Conservation (phyloP, 2,329 filamentous ascomycete species). For the Gnomoniopsis sp. region DNA sequence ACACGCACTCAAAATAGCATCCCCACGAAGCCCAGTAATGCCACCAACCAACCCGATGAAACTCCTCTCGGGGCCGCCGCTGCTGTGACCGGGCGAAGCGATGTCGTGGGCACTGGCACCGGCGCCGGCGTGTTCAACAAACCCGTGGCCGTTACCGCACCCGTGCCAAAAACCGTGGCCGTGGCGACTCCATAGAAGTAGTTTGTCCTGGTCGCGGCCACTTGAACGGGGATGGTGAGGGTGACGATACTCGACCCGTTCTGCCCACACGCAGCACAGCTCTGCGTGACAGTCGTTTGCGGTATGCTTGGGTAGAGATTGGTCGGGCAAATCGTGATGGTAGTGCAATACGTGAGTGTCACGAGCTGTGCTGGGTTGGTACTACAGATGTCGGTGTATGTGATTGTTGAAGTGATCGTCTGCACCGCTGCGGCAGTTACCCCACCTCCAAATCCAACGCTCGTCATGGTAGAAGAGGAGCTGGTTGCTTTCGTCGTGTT, state of each 20-base stretch:
- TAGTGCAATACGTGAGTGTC: conserved; percentile 31
- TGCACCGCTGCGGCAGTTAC: background rate
- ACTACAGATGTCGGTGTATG: conserved; percentile 32
- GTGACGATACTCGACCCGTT: conserved; percentile 30
- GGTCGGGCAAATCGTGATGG: conserved; percentile 23
- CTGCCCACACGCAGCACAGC: conserved; percentile 30
- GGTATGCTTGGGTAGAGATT: conserved; percentile 16
- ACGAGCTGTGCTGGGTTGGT: conserved; percentile 31
- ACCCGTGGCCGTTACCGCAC: background rate
- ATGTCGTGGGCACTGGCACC: background rate
- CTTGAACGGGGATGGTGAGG: conserved; percentile 28
- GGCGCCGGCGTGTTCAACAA: background rate
- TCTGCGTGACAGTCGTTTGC: conserved; percentile 28
- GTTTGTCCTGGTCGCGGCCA: conserved; percentile 8
- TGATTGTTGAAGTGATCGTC: conserved; percentile 26
- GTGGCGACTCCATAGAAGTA: background rate
- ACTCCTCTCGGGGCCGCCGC: background rate
- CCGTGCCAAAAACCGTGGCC: background rate
- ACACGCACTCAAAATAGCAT: background rate
- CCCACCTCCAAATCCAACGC: background rate
- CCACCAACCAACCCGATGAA: background rate
- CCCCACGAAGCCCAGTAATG: background rate
- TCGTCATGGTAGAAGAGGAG: background rate
- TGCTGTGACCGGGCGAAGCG: background rate
- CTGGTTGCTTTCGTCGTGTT: background rate